Evolutionary conservation across 2,329 filamentous ascomycete species (phyloP).

Genomic region (Fusarium coicis): DNA sequence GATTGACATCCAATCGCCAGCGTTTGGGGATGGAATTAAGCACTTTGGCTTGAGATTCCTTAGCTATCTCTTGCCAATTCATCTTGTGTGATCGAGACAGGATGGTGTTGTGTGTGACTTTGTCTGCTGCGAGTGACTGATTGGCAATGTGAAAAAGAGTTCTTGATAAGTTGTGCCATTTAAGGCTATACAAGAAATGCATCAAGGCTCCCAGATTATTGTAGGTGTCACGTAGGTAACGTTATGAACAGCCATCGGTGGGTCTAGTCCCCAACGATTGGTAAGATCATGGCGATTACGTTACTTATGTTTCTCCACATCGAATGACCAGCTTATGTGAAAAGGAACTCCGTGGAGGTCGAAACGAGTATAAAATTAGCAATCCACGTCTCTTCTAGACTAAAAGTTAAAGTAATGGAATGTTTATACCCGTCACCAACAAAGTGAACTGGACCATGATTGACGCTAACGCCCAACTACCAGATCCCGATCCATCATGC

Average conservation of each 20-base stretch:
- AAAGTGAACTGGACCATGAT: no score
- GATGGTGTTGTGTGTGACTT: background rate
- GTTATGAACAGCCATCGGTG: background rate
- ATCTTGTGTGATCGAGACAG: fast-evolving
- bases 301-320: background rate
- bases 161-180: background rate
- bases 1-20: background rate
- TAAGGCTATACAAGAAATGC: background rate
- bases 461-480: background rate
- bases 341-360: background rate
- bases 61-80: background rate
- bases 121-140: fast-evolving
- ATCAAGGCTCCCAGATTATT: background rate
- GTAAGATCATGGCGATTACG: background rate
- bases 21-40: background rate
- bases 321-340: no score
- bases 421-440: background rate
- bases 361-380: background rate
- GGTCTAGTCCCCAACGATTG: background rate
- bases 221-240: background rate
- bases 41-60: background rate
- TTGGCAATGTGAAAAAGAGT: fast-evolving
- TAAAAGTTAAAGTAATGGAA: no score
- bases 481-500: fast-evolving
- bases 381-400: background rate